Evolutionary conservation across 2,329 filamentous ascomycete genomes (phyloP), one percentile per base, ranked within the genome.

Genomic region (Penicillium sumatraense): DNA sequence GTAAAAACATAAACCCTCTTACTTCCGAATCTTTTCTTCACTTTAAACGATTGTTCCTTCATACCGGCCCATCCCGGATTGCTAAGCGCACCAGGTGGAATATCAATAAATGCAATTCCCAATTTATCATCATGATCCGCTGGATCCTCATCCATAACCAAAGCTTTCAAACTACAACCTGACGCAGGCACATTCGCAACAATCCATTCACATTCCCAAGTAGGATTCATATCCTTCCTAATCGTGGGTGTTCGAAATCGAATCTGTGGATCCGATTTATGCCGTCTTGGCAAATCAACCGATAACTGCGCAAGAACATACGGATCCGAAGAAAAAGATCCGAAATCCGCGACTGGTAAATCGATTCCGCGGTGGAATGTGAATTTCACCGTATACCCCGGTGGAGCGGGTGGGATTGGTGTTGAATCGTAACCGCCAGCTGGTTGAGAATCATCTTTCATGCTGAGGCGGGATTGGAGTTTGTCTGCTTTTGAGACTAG

Each of bases 71-170:
- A 96, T n/a, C n/a, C n/a, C n/a, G n/a, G n/a, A n/a, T n/a, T n/a
- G n/a, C n/a, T n/a, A n/a, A n/a, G n/a, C n/a, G n/a, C n/a, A n/a
- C n/a, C n/a, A n/a, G n/a, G n/a, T n/a, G 9, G 6, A 10, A 31
- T 85, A 16, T 83, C 75, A 51, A 96, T 78, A 44, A 91, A 91
- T 3, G 91, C 90, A 68, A 95, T 96, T 10, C 93, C 93, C 18
- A 98, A 81, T 23, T 91, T 83, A 74, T 98, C 93, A 69, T 98
- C 89, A 61, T 89, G 86, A 70, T 97, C 90, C 1, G 88, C 85
- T 29, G 87, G 86, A 74, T 98, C 93, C 72, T 98, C 93, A 68
- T 98, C 93, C 74, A 93, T 96, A 16, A 98, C 76, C 50, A 90
- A 84, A 58, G 90, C 91, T 71, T 96, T 96, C 63, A 98, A 81